phyloP scores from a whole-genome alignment of 495 filamentous ascomycete species.

The Penicillium cataractarum region DNA sequence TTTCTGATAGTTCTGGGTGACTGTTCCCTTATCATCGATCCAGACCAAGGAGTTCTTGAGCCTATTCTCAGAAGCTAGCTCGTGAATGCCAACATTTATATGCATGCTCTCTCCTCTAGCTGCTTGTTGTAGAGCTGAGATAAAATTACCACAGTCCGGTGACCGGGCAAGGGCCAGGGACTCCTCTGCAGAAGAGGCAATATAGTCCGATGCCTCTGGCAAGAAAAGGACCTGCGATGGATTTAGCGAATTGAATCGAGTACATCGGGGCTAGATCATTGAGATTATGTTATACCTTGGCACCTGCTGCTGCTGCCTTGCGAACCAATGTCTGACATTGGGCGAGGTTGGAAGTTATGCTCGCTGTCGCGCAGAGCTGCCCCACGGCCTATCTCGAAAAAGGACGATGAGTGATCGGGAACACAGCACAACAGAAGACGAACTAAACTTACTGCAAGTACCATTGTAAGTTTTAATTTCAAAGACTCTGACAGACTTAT shows the following conservation, averaged over 20 bases:
- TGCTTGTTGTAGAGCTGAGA: conserved; percentile 69
- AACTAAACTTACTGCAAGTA: conserved; percentile 42
- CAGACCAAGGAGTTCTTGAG: conserved; percentile 69
- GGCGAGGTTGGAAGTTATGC: conserved; percentile 74
- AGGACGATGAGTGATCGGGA: not conserved
- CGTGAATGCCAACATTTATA: conserved; percentile 90
- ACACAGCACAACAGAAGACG: too few relatives aligned
- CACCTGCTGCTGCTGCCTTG: conserved; percentile 73
- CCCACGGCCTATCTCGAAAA: conserved; percentile 70
- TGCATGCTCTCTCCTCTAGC: conserved; percentile 63
- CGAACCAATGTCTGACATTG: conserved; percentile 73
- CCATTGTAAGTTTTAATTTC: conserved; percentile 28
- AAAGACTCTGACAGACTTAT: not conserved
- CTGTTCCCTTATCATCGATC: conserved; percentile 67
- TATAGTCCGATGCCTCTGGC: conserved; percentile 91
- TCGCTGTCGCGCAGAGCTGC: conserved; percentile 83
- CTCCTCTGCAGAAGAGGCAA: conserved; percentile 66
- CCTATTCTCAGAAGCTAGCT: conserved; percentile 60
- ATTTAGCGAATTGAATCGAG: conserved; percentile 5
- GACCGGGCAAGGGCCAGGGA: conserved; percentile 67
- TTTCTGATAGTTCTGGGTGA: conserved; percentile 73
- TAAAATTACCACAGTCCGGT: conserved; percentile 61
- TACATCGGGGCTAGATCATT: not conserved
- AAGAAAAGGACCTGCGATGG: conserved; percentile 75
- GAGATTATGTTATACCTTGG: conserved; percentile 60